phyloP scores from a whole-genome alignment of 192 early-diverging fungal genomes.

The Backusella psychrophila region DNA sequence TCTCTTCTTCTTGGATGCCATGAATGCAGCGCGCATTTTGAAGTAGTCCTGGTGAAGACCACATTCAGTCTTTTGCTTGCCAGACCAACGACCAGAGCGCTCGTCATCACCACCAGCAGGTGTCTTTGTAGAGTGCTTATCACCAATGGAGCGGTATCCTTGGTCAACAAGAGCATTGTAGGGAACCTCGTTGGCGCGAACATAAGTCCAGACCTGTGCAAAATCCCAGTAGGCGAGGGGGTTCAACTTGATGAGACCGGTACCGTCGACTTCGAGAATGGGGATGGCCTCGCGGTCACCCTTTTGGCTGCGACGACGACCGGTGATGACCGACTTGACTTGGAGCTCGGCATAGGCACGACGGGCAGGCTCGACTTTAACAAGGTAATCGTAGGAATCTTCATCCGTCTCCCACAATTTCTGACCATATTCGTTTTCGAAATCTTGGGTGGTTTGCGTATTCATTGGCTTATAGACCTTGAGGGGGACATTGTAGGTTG shows the following conservation, averaged over 20 bases:
- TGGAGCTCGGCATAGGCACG: conserved; percentile 77
- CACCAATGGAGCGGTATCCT: conserved; percentile 91
- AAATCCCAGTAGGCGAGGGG: conserved; percentile 91
- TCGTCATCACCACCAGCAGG: conserved; percentile 67
- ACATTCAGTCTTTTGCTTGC: conserved; percentile 89
- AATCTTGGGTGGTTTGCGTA: conserved; percentile 59
- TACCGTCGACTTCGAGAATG: conserved; percentile 82
- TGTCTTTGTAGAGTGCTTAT: conserved; percentile 85
- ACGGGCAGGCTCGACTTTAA: conserved; percentile 92
- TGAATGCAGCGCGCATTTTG: conserved; percentile 80
- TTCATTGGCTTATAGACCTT: conserved; percentile 75
- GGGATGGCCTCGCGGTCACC: conserved; percentile 75
- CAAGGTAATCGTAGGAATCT: conserved; percentile 81
- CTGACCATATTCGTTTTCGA: conserved; percentile 71
- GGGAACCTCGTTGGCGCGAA: conserved; percentile 82
- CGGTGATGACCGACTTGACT: conserved; percentile 84
- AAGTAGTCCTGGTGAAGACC: conserved; percentile 97
- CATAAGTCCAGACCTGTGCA: conserved; percentile 84
- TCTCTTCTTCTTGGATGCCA: conserved; percentile 75
- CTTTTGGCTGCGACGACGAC: conserved; percentile 84
- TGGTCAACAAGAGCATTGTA: conserved; percentile 88
- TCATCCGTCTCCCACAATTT: conserved; percentile 83
- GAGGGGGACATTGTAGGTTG: conserved; percentile 66
- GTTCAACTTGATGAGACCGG: conserved; percentile 87
- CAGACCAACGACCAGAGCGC: conserved; percentile 87